Percentiles rank a stretch among this genome's conserved stretches.
Conservation (phyloP, 345 rosid species). For the Corymbia maculata region DNA sequence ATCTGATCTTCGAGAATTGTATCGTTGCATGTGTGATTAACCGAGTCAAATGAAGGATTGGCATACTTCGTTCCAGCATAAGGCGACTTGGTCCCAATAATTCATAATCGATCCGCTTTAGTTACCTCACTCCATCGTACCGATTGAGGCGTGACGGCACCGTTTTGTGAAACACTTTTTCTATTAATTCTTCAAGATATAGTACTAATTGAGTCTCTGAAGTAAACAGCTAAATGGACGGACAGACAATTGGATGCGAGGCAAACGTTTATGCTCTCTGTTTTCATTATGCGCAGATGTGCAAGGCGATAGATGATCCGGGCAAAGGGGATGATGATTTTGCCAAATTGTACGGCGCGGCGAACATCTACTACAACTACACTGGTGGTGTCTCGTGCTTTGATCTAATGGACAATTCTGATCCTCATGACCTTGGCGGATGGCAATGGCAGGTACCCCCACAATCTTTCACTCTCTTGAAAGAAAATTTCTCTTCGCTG, state of each 20-base stretch:
- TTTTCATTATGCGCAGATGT: constrained; percentile 28
- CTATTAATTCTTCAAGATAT: neutral
- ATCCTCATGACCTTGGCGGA: constrained; percentile 38
- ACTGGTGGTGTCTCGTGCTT: constrained; percentile 38
- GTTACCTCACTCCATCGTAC: neutral
- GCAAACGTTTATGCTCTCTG: neutral
- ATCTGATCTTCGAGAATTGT: neutral
- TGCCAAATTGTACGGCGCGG: constrained; percentile 40
- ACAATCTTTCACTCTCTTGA: neutral
- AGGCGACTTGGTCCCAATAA: neutral
- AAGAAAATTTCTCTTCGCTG: neutral
- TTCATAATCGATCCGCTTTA: neutral
- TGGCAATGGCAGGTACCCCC: constrained; percentile 54
- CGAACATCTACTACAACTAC: constrained; percentile 40
- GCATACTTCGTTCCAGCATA: neutral
- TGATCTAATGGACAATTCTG: constrained; percentile 18
- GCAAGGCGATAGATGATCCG: constrained; percentile 48
- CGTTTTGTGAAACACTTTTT: neutral
- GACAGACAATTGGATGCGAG: neutral
- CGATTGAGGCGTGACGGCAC: neutral
- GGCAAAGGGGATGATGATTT: constrained; percentile 30
- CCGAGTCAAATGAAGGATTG: neutral
- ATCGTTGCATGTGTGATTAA: neutral
- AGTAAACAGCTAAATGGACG: neutral
- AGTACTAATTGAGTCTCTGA: neutral